Evolutionary conservation across 2,329 filamentous ascomycete species (phyloP).

Genomic region (Eurotiales sp.): DNA sequence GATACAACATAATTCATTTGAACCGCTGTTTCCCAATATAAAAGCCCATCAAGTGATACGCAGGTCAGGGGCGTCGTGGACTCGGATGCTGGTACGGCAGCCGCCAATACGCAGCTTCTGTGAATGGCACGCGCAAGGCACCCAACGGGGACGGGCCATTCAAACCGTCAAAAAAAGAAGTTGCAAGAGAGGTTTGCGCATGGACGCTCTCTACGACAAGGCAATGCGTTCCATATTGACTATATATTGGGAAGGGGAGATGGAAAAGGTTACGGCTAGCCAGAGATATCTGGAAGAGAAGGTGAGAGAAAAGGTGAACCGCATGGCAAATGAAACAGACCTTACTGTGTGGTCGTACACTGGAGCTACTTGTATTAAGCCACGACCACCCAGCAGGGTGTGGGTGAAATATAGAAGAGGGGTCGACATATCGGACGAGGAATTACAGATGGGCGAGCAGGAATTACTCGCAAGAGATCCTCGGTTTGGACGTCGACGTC

Average conservation of each 20-base stretch:
- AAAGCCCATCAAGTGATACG: neutral
- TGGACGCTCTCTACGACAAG: neutral
- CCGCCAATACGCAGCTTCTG: constrained; percentile 3
- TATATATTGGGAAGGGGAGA: neutral
- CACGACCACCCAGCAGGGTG: neutral
- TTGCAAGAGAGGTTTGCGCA: constrained; percentile 5
- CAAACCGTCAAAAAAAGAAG: neutral
- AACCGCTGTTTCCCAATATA: neutral
- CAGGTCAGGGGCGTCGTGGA: neutral
- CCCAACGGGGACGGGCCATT: neutral
- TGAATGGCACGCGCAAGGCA: neutral
- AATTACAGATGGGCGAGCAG: neutral
- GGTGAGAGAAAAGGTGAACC: neutral
- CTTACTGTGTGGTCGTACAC: neutral
- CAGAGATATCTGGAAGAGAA: neutral
- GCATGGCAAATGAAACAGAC: neutral
- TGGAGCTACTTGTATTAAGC: neutral
- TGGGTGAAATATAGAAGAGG: neutral
- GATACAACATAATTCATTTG: neutral
- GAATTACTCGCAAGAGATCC: no score
- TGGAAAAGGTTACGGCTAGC: neutral
- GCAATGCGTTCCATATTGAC: neutral
- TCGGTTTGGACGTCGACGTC: no score
- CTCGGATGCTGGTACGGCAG: constrained; percentile 4
- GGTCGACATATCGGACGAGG: neutral